Percentiles rank a stretch among this genome's conserved stretches.
These are phyloP conservation scores for Xylariaceae sp. DNA, from an alignment of 2,329 filamentous ascomycete species.

Conservation along the genomic window DNA sequence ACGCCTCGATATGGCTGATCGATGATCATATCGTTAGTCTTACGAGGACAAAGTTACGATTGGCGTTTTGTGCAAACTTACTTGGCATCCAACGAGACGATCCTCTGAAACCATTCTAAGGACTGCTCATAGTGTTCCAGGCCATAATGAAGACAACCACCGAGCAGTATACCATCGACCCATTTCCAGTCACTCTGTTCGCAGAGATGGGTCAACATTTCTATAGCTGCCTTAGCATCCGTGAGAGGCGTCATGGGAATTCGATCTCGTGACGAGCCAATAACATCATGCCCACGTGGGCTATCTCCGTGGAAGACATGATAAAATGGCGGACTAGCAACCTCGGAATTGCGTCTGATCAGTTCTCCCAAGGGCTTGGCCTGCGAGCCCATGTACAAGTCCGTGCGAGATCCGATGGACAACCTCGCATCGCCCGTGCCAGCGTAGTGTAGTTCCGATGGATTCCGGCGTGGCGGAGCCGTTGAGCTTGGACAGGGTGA, in stretches of 20 bases:
- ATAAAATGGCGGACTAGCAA: conserved; percentile 20
- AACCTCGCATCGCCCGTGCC: conserved; percentile 14
- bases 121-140: conserved; percentile 79
- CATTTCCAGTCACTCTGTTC: conserved; percentile 80
- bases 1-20: conserved; percentile 78
- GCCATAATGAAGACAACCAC: conserved; percentile 88
- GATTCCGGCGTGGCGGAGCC: conserved; percentile 17
- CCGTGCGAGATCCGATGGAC: conserved; percentile 10
- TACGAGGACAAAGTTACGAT: too few relatives aligned
- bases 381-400: conserved; percentile 10
- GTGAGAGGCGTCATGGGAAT: conserved; percentile 40
- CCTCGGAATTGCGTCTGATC: conserved; percentile 16
- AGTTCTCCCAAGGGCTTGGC: conserved; percentile 15
- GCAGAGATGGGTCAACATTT: conserved; percentile 70
- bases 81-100: conserved; percentile 53
- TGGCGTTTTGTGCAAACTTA: conserved; percentile 41
- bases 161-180: conserved; percentile 88
- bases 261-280: conserved; percentile 20
- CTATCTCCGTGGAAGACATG: conserved; percentile 23
- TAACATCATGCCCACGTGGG: conserved; percentile 14
- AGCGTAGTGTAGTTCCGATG: conserved; percentile 11
- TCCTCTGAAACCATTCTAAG: conserved; percentile 68
- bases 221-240: conserved; percentile 63
- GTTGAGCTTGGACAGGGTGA: conserved; percentile 15
- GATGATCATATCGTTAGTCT: too few relatives aligned